Base-by-base conservation (phyloP, 495 filamentous ascomycete genomes). In the Lasiosphaeris hirsuta region DNA sequence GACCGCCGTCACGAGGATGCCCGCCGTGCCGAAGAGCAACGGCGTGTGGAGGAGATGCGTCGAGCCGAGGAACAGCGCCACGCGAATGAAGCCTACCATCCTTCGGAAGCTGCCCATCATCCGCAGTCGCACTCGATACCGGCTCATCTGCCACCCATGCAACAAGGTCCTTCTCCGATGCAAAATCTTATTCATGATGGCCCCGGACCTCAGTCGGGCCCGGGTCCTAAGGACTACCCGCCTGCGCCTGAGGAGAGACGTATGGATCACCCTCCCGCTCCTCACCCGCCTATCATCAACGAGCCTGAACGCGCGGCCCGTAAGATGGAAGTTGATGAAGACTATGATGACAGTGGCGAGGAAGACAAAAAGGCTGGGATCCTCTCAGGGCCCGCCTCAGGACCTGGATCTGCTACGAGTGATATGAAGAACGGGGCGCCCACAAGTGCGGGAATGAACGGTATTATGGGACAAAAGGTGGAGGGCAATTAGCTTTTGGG, bases 301-400 rank as follows among this genome's bases (percentile, higher is more conserved):
- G 84, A 88, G 64, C 80, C 81, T 44, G 94, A 98, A 74, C 82
- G 92, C 10, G 90, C 94, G 6, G 88, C 89, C 36, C 83, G 94
- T 8, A 94, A 96, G 70, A 95, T 98, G 86, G 94, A 97, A 18
- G 88, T 97, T 42, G 94, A 98, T 67, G 93, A 98, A 70, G 86
- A 96, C 58, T 96, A 98, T 59, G 82, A 86, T 62, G 93, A 96
- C 70, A 92, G 95, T 61, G 90, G 90, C 33, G 92, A 96, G 59
- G 87, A 96, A 47, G 92, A 96, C 72, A 83, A 86, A 66, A 84
- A 82, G 57, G 74, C 75, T 3, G 76, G 74, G 10, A 63, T 72
- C 55, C 53, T 63, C 23, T 72, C 74, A 0, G 75, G 63, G 0
- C 45, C 66, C 18, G 42, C 63, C 2, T 66, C 70, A 4, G 63